phyloP scores from a whole-genome alignment of 2,329 filamentous ascomycete genomes.

The Madurella mycetomatis region DNA sequence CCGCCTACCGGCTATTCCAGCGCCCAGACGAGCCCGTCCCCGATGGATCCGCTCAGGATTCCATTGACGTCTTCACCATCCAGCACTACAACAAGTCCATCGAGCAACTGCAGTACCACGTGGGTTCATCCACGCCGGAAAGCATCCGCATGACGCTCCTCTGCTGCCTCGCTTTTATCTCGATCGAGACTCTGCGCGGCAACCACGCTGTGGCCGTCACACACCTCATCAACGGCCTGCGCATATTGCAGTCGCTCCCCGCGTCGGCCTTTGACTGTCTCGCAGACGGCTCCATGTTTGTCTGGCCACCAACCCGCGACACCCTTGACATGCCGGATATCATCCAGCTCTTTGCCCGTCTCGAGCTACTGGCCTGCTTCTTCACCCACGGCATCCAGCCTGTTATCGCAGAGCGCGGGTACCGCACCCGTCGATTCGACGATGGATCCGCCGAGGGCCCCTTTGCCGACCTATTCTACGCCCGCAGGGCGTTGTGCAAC shows the following conservation, averaged over 20 bases:
- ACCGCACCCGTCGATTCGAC: slow-evolving; percentile 17
- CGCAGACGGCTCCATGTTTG: slow-evolving; percentile 10
- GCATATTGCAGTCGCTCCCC: slow-evolving; percentile 26
- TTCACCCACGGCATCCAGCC: slow-evolving; percentile 26
- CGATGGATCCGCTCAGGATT: slow-evolving; percentile 21
- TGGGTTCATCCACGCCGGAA: slow-evolving; percentile 21
- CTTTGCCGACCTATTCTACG: slow-evolving; percentile 13
- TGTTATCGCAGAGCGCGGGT: slow-evolving; percentile 22
- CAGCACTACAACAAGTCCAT: slow-evolving; percentile 38
- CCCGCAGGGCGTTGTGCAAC: slow-evolving; percentile 14
- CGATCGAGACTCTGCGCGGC: slow-evolving; percentile 26
- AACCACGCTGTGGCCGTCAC: slow-evolving; percentile 25
- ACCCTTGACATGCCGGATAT: slow-evolving; percentile 24
- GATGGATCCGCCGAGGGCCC: slow-evolving; percentile 13
- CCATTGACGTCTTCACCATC: slow-evolving; percentile 35
- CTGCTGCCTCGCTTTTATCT: slow-evolving; percentile 30
- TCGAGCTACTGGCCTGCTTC: slow-evolving; percentile 25
- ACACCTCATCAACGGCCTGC: slow-evolving; percentile 28
- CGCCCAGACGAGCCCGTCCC: slow-evolving; percentile 26
- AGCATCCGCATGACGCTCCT: slow-evolving; percentile 27
- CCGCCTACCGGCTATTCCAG: slow-evolving; percentile 27
- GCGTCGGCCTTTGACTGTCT: slow-evolving; percentile 20
- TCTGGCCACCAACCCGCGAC: neutral
- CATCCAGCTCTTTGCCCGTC: slow-evolving; percentile 25
- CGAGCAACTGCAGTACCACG: slow-evolving; percentile 29